Base-by-base conservation (phyloP, 805 yeast genomes). In the Ogataea chonburiensis region DNA sequence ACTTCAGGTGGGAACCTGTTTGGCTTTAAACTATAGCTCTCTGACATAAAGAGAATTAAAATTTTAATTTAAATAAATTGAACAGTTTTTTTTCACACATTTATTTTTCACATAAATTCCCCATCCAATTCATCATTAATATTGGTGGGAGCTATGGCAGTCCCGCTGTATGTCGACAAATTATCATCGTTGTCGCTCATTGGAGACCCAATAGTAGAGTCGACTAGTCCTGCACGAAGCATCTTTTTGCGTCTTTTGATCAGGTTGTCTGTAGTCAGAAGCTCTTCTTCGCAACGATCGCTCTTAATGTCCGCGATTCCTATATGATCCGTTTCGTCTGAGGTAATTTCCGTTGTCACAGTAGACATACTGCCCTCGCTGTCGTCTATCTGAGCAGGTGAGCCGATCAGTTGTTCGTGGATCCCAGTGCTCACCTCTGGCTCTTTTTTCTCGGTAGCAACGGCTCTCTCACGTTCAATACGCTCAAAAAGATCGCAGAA, bases 1-100 rank as follows among this genome's bases (percentile, higher is more conserved):
- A 87, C 86, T 17, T 80, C 83, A 0, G 96, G 91, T 1, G 93
- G 81, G 56, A 88, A 87, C 4, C 75, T 64, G 22, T 83, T 68
- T 10, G 81, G 72, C 27, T 65, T 58, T 35, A 57, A 10, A 3
- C 37, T 25, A 5, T 38, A 23, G 5, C 34, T 24, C 26, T 21
- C 29, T 29, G 38, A 20, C 38, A 34, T 34, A 9, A 8, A 17
- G 16, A 7, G 20, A 6, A 24, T 6, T 26, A 37, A 28, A 37
- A 31, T 28, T 31, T 31, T 27, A n/a, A 17, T 16, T 16, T 13
- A 17, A 22, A 19, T 18, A 30, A 24, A 29, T 10, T 19, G 7
- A 7, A 19, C 10, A 19, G 7, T 19, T 7, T 19, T 19, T 19
- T 19, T 7, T 19, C 22, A 19, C 24, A 35, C n/a, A n/a, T 17